Evolutionary conservation across 768 basidiomycete species (phyloP).

Genomic region (Tulasnella calospora): DNA sequence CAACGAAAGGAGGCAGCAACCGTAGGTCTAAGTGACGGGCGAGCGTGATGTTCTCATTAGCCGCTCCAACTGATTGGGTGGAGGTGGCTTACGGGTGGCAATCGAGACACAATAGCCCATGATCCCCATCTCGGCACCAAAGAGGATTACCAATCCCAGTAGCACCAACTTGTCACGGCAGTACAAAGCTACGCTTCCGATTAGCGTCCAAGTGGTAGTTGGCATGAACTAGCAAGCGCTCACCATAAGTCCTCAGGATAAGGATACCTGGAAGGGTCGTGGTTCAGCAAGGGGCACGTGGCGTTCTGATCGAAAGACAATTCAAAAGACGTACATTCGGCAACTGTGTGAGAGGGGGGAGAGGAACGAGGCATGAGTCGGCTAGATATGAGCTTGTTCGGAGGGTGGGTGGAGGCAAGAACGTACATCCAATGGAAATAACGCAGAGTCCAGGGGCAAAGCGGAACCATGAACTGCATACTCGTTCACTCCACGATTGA

Average conservation of each 20-base stretch:
- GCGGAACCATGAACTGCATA: conserved; percentile 5
- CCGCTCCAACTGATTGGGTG: neutral
- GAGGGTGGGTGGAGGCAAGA: neutral
- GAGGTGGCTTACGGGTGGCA: neutral
- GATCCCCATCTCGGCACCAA: neutral
- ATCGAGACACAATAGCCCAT: conserved; percentile 13
- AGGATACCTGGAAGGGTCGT: neutral
- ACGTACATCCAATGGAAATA: conserved; percentile 7
- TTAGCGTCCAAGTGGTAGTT: neutral
- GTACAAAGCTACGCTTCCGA: neutral
- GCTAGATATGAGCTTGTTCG: neutral
- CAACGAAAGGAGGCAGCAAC: neutral
- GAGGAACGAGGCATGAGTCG: neutral
- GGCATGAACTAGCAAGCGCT: neutral
- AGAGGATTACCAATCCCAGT: neutral
- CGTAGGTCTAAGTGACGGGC: neutral
- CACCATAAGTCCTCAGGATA: conserved; percentile 16
- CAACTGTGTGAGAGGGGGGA: neutral
- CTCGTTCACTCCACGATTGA: neutral
- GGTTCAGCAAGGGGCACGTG: neutral
- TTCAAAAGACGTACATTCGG: conserved; percentile 14
- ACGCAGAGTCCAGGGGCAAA: conserved; percentile 8
- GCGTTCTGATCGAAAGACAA: neutral
- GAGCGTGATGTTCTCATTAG: neutral
- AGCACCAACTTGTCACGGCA: conserved; percentile 1